Conservation (phyloP, 2,329 filamentous ascomycete species). For the Ceratocystis colombiana region DNA sequence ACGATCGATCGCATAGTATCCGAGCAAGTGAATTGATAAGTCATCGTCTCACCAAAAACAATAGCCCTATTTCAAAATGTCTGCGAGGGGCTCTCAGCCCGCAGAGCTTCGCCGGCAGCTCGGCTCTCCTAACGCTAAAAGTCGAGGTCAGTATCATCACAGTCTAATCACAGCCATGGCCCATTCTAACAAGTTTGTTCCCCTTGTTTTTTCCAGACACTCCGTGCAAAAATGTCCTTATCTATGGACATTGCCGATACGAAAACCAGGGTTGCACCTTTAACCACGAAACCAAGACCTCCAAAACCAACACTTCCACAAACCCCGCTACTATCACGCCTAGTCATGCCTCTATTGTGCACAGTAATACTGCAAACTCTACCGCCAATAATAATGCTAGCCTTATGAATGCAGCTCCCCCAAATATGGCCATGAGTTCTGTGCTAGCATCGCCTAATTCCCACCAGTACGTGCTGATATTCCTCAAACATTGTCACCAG, state of each 20-base stretch:
- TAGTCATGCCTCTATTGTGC: slow-evolving; percentile 25
- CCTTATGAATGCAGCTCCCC: slow-evolving; percentile 14
- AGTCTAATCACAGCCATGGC: too few relatives aligned
- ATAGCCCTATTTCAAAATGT: slow-evolving; percentile 15
- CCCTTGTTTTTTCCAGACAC: slow-evolving; percentile 45
- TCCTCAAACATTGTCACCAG: background rate
- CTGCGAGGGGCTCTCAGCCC: slow-evolving; percentile 29
- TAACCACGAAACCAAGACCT: slow-evolving; percentile 64
- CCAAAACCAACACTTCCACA: slow-evolving; percentile 22
- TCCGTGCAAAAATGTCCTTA: slow-evolving; percentile 81
- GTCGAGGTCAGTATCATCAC: slow-evolving; percentile 39
- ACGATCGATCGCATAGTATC: background rate
- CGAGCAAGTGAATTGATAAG: slow-evolving; percentile 3
- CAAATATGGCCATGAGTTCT: slow-evolving; percentile 18
- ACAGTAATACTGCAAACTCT: slow-evolving; percentile 22
- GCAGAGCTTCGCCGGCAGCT: slow-evolving; percentile 44
- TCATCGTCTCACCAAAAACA: background rate
- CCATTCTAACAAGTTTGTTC: too few relatives aligned
- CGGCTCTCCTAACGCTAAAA: slow-evolving; percentile 48
- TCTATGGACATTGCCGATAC: slow-evolving; percentile 87
- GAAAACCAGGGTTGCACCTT: slow-evolving; percentile 86
- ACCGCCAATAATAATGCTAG: background rate
- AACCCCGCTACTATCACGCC: slow-evolving; percentile 19
- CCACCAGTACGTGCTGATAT: slow-evolving; percentile 19
- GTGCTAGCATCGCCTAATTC: slow-evolving; percentile 22